Conservation (phyloP, 1,139 yeast genomes). For the Scheffersomyces lignicola region DNA sequence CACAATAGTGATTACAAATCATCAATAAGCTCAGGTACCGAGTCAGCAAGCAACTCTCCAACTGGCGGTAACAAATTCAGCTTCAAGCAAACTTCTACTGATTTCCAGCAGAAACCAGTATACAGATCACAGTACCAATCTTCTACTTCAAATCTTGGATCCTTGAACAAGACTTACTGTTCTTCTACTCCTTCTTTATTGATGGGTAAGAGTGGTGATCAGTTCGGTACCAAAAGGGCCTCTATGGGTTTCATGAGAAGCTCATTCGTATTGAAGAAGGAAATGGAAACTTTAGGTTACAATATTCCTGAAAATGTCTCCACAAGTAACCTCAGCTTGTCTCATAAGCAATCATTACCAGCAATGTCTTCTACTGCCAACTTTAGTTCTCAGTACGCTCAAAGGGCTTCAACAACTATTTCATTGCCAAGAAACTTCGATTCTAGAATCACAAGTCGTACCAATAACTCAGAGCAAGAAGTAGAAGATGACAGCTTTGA, state of each 20-base stretch:
- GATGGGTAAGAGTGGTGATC: conserved; percentile 5
- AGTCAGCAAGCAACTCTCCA: conserved; percentile 11
- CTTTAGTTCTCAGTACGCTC: conserved; percentile 3
- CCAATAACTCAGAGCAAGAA: background rate
- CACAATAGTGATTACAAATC: conserved; percentile 40
- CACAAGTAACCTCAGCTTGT: conserved; percentile 5
- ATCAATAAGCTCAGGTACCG: conserved; percentile 22
- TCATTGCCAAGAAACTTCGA: conserved; percentile 6
- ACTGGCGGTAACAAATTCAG: conserved; percentile 10
- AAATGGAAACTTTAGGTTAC: conserved; percentile 29
- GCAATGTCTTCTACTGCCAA: conserved; percentile 7
- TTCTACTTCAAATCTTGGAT: conserved; percentile 1
- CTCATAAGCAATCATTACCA: conserved; percentile 2
- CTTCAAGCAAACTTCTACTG: conserved; percentile 10
- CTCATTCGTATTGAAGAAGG: conserved; percentile 38
- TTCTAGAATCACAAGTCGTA: background rate
- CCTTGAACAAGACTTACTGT: conserved; percentile 13
- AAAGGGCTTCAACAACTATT: conserved; percentile 5
- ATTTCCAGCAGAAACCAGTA: background rate
- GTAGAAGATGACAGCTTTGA: conserved; percentile 19
- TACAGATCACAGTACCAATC: background rate
- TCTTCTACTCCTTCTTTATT: conserved; percentile 16
- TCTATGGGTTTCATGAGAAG: conserved; percentile 44
- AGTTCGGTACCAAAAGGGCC: conserved; percentile 21
- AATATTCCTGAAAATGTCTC: conserved; percentile 34